A percentile compares a stretch with the other conserved stretches of the same genome.
Conservation (phyloP, 768 basidiomycete genomes). For the Pholiota conissans region DNA sequence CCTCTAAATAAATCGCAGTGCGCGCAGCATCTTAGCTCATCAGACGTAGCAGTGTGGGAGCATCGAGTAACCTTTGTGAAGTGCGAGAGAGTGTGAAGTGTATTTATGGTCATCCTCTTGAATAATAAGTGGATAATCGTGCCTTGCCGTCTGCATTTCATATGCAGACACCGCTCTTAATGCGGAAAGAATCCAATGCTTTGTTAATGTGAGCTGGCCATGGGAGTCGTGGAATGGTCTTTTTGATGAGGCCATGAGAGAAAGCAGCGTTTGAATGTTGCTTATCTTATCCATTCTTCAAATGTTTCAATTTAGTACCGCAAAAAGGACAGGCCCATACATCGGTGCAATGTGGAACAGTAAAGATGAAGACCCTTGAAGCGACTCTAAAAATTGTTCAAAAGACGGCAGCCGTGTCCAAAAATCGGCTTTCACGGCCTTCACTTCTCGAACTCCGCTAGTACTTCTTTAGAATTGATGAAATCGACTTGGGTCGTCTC, state of each 20-base stretch:
- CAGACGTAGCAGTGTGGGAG: background rate
- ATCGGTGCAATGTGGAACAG: background rate
- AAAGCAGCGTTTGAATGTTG: background rate
- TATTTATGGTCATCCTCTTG: background rate
- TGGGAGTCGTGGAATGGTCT: background rate
- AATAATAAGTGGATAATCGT: background rate
- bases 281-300: background rate
- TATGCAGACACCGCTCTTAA: background rate
- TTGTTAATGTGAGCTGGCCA: background rate
- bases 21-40: background rate
- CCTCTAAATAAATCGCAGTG: background rate
- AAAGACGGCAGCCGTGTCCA: background rate
- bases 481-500: constrained; percentile 41
- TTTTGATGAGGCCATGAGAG: background rate
- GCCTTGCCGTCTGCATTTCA: background rate
- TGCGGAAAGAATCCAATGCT: background rate
- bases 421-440: background rate
- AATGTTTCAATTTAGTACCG: background rate
- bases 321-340: background rate
- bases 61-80: background rate
- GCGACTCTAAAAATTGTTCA: background rate
- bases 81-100: background rate
- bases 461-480: constrained; percentile 36
- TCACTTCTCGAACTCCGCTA: constrained; percentile 49
- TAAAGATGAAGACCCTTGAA: background rate